Conservation (phyloP, 2,329 filamentous ascomycete species). For the Colletotrichum tofieldiae region DNA sequence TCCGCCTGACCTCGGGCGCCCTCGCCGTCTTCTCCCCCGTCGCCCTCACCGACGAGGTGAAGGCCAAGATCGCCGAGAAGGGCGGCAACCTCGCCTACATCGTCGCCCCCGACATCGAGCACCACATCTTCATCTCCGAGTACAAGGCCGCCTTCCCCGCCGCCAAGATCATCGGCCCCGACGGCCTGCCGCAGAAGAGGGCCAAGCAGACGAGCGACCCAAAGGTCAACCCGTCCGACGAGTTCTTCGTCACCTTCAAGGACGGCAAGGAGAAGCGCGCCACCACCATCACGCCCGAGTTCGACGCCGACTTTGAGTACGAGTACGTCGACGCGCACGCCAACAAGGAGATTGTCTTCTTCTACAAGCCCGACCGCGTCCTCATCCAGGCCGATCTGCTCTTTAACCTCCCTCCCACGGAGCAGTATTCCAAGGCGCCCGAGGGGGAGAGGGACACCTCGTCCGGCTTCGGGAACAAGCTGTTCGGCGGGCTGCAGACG, state of each 20-base stretch:
- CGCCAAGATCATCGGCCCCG: conserved; percentile 85
- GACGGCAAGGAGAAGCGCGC: conserved; percentile 65
- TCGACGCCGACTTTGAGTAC: conserved; percentile 88
- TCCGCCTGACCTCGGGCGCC: conserved; percentile 76
- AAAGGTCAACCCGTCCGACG: conserved; percentile 59
- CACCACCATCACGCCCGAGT: conserved; percentile 78
- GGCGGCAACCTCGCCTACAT: conserved; percentile 86
- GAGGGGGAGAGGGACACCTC: conserved; percentile 57
- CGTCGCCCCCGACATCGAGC: conserved; percentile 89
- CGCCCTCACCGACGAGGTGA: conserved; percentile 83
- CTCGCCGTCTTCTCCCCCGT: conserved; percentile 95
- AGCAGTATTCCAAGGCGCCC: conserved; percentile 81
- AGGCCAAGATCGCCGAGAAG: conserved; percentile 73
- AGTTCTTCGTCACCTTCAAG: conserved; percentile 79
- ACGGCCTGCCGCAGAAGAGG: conserved; percentile 88
- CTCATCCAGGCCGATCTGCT: conserved; percentile 92
- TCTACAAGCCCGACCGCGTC: conserved; percentile 83
- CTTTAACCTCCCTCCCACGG: conserved; percentile 90
- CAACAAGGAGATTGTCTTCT: conserved; percentile 91
- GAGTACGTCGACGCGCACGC: conserved; percentile 86
- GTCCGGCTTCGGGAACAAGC: conserved; percentile 48
- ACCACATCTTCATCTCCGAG: conserved; percentile 92
- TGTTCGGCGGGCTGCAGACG: conserved; percentile 68
- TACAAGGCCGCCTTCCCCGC: conserved; percentile 87
- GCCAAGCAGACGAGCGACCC: conserved; percentile 69